phyloP scores from a whole-genome alignment of 2,329 filamentous ascomycete genomes.

The Pseudogymnoascus sp. region DNA sequence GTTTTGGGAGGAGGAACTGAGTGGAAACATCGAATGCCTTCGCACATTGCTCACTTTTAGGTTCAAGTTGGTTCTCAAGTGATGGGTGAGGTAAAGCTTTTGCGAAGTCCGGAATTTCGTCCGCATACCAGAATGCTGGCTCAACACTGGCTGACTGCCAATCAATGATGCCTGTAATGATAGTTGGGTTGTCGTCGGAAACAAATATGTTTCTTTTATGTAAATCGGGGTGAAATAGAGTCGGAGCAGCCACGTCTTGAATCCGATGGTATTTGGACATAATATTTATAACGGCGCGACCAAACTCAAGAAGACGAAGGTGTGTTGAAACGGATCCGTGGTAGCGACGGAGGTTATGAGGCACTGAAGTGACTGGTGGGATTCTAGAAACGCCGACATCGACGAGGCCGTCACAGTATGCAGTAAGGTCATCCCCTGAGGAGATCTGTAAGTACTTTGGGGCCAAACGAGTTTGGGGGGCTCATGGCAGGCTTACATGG shows the following conservation, averaged over 20 bases:
- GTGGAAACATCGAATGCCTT: conserved; percentile 28
- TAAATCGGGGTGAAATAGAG: conserved; percentile 33
- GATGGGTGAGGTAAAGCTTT: conserved; percentile 19
- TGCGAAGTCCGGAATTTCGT: conserved; percentile 34
- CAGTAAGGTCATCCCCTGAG: conserved; percentile 28
- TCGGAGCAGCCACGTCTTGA: conserved; percentile 23
- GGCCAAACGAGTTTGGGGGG: not conserved
- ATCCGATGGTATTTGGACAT: conserved; percentile 25
- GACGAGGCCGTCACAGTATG: conserved; percentile 31
- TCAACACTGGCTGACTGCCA: conserved; percentile 35
- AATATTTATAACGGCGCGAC: conserved; percentile 24
- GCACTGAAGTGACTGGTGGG: conserved; percentile 19
- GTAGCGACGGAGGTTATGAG: conserved; percentile 23
- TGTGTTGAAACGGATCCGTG: conserved; percentile 30
- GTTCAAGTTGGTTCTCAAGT: conserved; percentile 15
- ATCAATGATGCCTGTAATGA: conserved; percentile 34
- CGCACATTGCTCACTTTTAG: conserved; percentile 24
- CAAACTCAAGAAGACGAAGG: conserved; percentile 25
- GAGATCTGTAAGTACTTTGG: conserved; percentile 14
- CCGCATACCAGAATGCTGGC: conserved; percentile 32
- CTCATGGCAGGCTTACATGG: conserved; percentile 29
- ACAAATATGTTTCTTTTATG: conserved; percentile 36
- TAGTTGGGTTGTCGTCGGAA: conserved; percentile 30
- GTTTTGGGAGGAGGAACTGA: conserved; percentile 26
- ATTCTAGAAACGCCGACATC: conserved; percentile 32